phyloP scores from a whole-genome alignment of 1,284 basidiomycete genomes.

The Pisolithus thermaeus region DNA sequence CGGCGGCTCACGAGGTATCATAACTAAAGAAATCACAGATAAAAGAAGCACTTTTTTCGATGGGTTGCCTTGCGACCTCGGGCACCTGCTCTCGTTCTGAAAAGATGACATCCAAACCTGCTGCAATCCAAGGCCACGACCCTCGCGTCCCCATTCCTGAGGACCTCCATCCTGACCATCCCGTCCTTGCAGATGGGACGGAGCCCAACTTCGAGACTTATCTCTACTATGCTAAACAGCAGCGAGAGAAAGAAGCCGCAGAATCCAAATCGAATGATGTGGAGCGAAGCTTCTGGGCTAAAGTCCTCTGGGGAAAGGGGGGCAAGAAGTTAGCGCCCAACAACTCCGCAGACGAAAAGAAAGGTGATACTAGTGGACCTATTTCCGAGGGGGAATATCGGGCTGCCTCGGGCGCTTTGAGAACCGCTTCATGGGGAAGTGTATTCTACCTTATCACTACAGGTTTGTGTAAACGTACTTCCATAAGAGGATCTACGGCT shows the following conservation, averaged over 20 bases:
- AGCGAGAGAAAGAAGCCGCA: constrained; percentile 22
- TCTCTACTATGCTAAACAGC: constrained; percentile 24
- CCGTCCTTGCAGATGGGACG: constrained; percentile 17
- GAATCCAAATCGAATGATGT: constrained; percentile 14
- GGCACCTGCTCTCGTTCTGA: neutral
- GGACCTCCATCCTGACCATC: constrained; percentile 13
- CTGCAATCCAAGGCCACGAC: constrained; percentile 15
- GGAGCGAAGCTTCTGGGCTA: neutral
- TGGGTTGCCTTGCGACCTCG: too few species aligned
- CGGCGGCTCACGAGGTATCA: neutral
- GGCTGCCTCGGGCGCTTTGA: constrained; percentile 25
- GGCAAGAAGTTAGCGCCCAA: constrained; percentile 10
- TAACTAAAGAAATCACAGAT: neutral
- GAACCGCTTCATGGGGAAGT: constrained; percentile 26
- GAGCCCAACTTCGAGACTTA: constrained; percentile 28
- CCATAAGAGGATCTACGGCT: neutral
- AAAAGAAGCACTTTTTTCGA: constrained; percentile 11
- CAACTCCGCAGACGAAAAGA: constrained; percentile 18
- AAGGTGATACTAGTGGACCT: constrained; percentile 9
- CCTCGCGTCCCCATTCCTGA: constrained; percentile 11
- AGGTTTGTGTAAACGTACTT: constrained; percentile 9
- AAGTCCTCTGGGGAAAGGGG: constrained; percentile 4
- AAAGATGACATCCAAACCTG: constrained; percentile 16
- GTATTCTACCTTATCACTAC: constrained; percentile 25
- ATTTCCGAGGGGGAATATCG: constrained; percentile 19